Evolutionary conservation across 1,284 basidiomycete genomes (phyloP).

Genomic region (Cutaneotrichosporon arboriforme): DNA sequence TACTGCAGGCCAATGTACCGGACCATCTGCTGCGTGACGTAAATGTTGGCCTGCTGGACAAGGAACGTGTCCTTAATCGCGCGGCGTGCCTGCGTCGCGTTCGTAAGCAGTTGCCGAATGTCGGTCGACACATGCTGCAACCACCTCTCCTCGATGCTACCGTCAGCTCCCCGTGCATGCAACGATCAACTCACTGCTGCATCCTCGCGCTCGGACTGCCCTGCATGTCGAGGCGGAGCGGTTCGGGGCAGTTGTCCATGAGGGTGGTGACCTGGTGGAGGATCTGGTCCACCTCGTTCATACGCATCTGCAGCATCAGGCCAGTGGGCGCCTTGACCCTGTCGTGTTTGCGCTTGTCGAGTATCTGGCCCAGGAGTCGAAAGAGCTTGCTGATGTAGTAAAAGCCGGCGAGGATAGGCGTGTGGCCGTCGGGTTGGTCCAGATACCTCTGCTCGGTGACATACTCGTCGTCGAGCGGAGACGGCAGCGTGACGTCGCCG

Average conservation of each 20-base stretch:
- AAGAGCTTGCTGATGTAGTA: constrained; percentile 82
- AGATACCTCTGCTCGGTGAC: constrained; percentile 73
- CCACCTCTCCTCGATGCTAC: constrained; percentile 36
- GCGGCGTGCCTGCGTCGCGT: constrained; percentile 67
- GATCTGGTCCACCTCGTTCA: constrained; percentile 38
- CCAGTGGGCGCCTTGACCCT: constrained; percentile 33
- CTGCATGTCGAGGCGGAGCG: constrained; percentile 28
- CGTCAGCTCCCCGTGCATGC: background rate
- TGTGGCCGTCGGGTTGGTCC: constrained; percentile 73
- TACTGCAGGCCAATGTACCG: constrained; percentile 84
- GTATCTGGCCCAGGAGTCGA: constrained; percentile 33
- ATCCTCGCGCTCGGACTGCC: constrained; percentile 13
- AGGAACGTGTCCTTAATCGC: constrained; percentile 79
- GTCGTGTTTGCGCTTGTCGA: constrained; percentile 36
- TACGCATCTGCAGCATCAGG: constrained; percentile 32
- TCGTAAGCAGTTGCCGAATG: constrained; percentile 80
- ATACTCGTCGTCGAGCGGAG: constrained; percentile 44
- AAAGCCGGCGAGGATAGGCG: constrained; percentile 72
- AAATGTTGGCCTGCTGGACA: constrained; percentile 81
- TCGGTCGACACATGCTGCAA: constrained; percentile 59
- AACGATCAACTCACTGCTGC: constrained; percentile 14
- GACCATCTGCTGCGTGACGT: constrained; percentile 83
- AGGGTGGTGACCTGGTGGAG: constrained; percentile 38
- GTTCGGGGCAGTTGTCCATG: constrained; percentile 41
- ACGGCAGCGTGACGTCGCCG: constrained; percentile 31